Base-by-base conservation (phyloP, 441 rosid genomes). In the Adansonia gregorii region DNA sequence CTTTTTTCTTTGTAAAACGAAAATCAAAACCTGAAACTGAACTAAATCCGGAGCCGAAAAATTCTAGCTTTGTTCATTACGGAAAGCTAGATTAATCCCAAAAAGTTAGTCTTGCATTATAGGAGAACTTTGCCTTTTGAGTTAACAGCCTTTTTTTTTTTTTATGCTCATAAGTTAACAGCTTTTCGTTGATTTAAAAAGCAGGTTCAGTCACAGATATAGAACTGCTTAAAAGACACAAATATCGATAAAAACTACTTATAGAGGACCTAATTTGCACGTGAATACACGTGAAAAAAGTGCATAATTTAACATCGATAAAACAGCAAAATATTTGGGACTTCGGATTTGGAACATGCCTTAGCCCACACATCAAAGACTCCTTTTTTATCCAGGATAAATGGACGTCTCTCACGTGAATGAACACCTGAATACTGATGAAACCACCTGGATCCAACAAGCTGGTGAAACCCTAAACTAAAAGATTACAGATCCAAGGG, bases 231-330 rank as follows among this genome's bases (percentile, higher is more conserved):
- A 24, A 56, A 67, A 24, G 78, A 35, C n/a, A 22, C 80, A 66
- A 8, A 43, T 41, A 64, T 73, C 78, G 49, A 79, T 31, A 75
- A 35, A 35, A 74, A 27, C 55, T 69, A 48, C 73, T 20, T 70
- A 15, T 74, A 45, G 80, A 43, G 43, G 56, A 63, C 24, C 60
- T 19, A 8, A 12, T 59, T 12, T 22, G 80, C 88, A 85, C 80
- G 83, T 86, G 87, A 76, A 17, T 51, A 10, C 86, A 83, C 85
- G 75, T 85, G 89, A 72, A 76, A 64, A 41, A 79, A 85, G 77
- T 76, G 76, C 63, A 27, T 70, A 15, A 46, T 58, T 51, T 15
- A 58, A 48, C 41, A 64, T 43, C 4, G 39, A 45, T 45, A 2
- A 12, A 66, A 45, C 46, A 71, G 45, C 54, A 73, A 19, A 74